Percentiles rank a stretch among this genome's conserved stretches.
phyloP scores from a whole-genome alignment of 2,329 filamentous ascomycete species.

The Magnaporthiopsis rhizophila region DNA sequence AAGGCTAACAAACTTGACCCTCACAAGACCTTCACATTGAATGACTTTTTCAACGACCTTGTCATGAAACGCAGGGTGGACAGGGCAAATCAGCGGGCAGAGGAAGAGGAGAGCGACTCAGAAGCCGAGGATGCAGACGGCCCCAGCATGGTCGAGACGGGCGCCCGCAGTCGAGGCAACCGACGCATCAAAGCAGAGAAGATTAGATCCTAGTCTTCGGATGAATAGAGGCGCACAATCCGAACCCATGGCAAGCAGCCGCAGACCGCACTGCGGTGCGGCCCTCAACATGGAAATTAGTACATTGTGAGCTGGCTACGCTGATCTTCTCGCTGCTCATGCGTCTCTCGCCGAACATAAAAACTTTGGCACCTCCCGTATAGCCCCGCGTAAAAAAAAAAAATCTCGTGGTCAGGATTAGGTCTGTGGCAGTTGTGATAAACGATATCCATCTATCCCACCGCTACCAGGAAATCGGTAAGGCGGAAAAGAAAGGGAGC shows the following conservation, averaged over 20 bases:
- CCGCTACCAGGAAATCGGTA: too few species aligned
- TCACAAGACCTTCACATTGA: slow-evolving; percentile 36
- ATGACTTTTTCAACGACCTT: slow-evolving; percentile 49
- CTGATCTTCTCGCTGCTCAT: too few species aligned
- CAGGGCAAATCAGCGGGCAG: slow-evolving; percentile 33
- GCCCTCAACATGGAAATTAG: too few species aligned
- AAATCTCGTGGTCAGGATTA: too few species aligned
- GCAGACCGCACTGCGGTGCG: too few species aligned
- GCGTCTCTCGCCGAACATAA: too few species aligned
- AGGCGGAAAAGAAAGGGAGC: too few species aligned
- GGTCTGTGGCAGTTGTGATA: too few species aligned
- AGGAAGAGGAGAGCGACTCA: neutral
- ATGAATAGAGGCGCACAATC: neutral
- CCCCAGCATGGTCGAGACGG: slow-evolving; percentile 6
- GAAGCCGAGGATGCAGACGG: slow-evolving; percentile 4
- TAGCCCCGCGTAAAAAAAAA: too few species aligned
- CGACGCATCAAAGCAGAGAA: slow-evolving; percentile 1
- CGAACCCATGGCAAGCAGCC: neutral
- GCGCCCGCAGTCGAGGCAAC: neutral
- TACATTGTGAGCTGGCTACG: too few species aligned
- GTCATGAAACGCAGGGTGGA: slow-evolving; percentile 50
- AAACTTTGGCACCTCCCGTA: too few species aligned
- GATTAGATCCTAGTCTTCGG: neutral
- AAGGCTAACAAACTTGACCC: neutral
- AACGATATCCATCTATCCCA: too few species aligned